Conservation (phyloP, 257 asterid species). For the Solanum appendiculatum region DNA sequence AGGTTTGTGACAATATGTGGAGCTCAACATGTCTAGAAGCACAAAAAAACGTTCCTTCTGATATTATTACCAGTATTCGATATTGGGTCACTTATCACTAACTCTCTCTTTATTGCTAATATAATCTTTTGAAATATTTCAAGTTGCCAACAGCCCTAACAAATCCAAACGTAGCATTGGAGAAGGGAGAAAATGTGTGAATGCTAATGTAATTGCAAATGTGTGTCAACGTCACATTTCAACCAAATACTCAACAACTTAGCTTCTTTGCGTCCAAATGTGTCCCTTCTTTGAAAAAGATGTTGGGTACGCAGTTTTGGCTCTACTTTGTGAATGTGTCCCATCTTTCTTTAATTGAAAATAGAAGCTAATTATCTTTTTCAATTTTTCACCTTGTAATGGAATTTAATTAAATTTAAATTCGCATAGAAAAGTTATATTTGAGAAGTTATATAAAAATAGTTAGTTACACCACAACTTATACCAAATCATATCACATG, state of each 20-base stretch:
- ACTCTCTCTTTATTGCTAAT: not conserved
- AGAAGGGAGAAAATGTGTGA: not conserved
- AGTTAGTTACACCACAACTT: too few relatives aligned
- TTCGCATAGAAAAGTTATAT: not conserved
- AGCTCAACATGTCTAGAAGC: too few relatives aligned
- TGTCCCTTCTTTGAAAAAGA: not conserved
- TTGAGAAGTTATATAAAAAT: not conserved
- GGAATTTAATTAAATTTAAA: not conserved
- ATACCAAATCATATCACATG: too few relatives aligned
- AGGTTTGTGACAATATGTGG: not conserved
- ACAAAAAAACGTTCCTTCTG: too few relatives aligned
- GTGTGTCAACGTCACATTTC: not conserved
- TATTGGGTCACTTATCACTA: not conserved
- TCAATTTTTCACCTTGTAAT: not conserved
- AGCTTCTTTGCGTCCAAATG: not conserved
- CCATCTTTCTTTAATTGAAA: not conserved
- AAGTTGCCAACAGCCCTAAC: not conserved
- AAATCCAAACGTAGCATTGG: not conserved
- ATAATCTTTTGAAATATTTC: not conserved
- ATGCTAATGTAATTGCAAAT: not conserved
- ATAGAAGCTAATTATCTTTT: not conserved
- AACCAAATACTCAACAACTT: not conserved
- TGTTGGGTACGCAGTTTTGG: not conserved
- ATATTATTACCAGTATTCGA: too few relatives aligned
- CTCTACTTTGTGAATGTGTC: too few relatives aligned